Evolutionary conservation across 768 basidiomycete genomes (phyloP).

Genomic region (Amanita exitialis): DNA sequence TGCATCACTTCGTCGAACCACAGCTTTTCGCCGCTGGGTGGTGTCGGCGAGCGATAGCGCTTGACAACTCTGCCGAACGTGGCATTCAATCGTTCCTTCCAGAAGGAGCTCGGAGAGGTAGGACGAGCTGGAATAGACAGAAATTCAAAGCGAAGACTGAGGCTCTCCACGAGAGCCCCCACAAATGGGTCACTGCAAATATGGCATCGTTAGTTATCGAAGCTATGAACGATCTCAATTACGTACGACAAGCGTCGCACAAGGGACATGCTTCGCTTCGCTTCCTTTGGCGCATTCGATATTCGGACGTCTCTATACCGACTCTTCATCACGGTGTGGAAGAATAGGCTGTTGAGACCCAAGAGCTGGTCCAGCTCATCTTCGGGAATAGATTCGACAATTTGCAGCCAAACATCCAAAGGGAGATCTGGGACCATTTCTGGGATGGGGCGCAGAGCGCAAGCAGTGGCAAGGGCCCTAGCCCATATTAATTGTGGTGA

Average conservation of each 20-base stretch:
- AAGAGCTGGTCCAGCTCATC: conserved; percentile 15
- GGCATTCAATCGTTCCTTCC: background rate
- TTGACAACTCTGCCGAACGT: conserved; percentile 8
- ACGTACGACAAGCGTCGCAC: conserved; percentile 12
- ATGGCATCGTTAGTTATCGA: background rate
- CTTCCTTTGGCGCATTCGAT: conserved; percentile 11
- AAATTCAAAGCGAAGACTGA: conserved; percentile 4
- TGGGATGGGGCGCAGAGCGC: background rate
- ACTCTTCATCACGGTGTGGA: conserved; percentile 19
- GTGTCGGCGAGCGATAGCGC: conserved; percentile 10
- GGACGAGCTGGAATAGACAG: background rate
- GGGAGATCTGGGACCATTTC: conserved; percentile 16
- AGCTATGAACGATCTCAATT: conserved; percentile 1
- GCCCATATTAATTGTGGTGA: background rate
- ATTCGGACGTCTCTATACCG: conserved; percentile 17
- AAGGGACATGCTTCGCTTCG: conserved; percentile 11
- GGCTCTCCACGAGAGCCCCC: conserved; percentile 10
- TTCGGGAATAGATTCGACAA: conserved; percentile 19
- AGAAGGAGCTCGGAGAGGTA: background rate
- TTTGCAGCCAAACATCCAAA: conserved; percentile 22
- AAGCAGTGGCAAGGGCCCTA: background rate
- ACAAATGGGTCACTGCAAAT: conserved; percentile 14
- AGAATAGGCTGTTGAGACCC: conserved; percentile 22
- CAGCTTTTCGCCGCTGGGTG: conserved; percentile 6
- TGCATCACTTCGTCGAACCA: conserved; percentile 17